Percentiles rank a stretch among this genome's conserved stretches.
Evolutionary conservation across 2,329 filamentous ascomycete species (phyloP).

Genomic region (Ophiostoma fasciatum): DNA sequence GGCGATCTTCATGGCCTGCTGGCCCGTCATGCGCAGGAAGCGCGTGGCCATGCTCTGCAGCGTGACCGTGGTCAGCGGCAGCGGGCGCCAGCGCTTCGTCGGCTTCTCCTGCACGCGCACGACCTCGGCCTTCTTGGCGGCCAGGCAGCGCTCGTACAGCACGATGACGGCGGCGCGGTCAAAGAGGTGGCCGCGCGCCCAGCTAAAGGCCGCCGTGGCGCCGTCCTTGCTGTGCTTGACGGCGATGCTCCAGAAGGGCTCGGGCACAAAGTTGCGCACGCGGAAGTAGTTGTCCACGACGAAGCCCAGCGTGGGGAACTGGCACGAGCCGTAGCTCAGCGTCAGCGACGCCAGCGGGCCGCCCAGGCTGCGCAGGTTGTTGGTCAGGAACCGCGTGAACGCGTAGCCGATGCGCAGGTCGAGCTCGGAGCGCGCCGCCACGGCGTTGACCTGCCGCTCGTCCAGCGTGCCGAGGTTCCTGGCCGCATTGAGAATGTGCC

Average conservation of each 20-base stretch:
- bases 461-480: slow-evolving; percentile 64
- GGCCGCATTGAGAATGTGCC: slow-evolving; percentile 77
- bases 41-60: slow-evolving; percentile 88
- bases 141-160: slow-evolving; percentile 73
- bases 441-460: slow-evolving; percentile 73
- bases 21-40: slow-evolving; percentile 80
- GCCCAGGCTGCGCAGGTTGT: slow-evolving; percentile 59
- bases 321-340: slow-evolving; percentile 83
- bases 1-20: slow-evolving; percentile 76
- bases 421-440: slow-evolving; percentile 77
- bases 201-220: slow-evolving; percentile 61
- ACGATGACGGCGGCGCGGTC: slow-evolving; percentile 70
- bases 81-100: slow-evolving; percentile 83
- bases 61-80: slow-evolving; percentile 90
- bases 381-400: slow-evolving; percentile 79
- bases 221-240: slow-evolving; percentile 54
- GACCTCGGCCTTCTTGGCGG: slow-evolving; percentile 62
- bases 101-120: slow-evolving; percentile 80
- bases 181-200: slow-evolving; percentile 72
- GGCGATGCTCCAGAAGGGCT: slow-evolving; percentile 86
- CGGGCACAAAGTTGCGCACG: slow-evolving; percentile 85
- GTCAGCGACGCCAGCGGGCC: slow-evolving; percentile 48
- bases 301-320: slow-evolving; percentile 93
- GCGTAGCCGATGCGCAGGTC: slow-evolving; percentile 85
- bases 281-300: slow-evolving; percentile 93